Percentiles rank a stretch among this genome's conserved stretches.
phyloP scores from a whole-genome alignment of 2,329 filamentous ascomycete genomes.

The Pseudogymnoascus verrucosus region DNA sequence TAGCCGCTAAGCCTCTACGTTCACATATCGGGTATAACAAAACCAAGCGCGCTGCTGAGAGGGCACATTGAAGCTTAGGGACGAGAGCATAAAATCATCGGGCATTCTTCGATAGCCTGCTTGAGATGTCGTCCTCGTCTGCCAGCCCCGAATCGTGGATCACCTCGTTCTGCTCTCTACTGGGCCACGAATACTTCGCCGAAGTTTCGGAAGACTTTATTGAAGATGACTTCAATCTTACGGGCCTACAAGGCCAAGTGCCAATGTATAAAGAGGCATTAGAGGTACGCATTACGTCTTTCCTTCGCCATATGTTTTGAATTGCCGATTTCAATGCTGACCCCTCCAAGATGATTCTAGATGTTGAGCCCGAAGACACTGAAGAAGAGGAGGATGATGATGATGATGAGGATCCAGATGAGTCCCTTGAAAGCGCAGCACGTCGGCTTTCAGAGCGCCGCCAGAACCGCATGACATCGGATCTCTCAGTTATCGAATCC shows the following conservation, averaged over 20 bases:
- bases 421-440: conserved; percentile 49
- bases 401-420: conserved; percentile 59
- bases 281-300: conserved; percentile 46
- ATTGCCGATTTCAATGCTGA: conserved; percentile 17
- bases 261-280: conserved; percentile 98
- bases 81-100: conserved; percentile 6
- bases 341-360: conserved; percentile 72
- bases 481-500: conserved; percentile 91
- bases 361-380: conserved; percentile 92
- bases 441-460: conserved; percentile 55
- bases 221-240: conserved; percentile 99
- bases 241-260: conserved; percentile 88
- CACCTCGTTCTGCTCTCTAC: conserved; percentile 86
- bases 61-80: conserved; percentile 6
- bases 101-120: not conserved
- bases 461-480: conserved; percentile 79
- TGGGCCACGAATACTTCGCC: conserved; percentile 97
- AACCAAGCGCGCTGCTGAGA: not conserved
- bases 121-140: conserved; percentile 7
- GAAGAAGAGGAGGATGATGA: conserved; percentile 64
- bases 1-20: not conserved
- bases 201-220: conserved; percentile 99
- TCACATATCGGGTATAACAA: conserved; percentile 5
- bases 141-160: conserved; percentile 75
- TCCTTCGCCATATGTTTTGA: not conserved